phyloP scores from a whole-genome alignment of 225 moss, liverwort and hornwort genomes.

The Sphagnum contortum region DNA sequence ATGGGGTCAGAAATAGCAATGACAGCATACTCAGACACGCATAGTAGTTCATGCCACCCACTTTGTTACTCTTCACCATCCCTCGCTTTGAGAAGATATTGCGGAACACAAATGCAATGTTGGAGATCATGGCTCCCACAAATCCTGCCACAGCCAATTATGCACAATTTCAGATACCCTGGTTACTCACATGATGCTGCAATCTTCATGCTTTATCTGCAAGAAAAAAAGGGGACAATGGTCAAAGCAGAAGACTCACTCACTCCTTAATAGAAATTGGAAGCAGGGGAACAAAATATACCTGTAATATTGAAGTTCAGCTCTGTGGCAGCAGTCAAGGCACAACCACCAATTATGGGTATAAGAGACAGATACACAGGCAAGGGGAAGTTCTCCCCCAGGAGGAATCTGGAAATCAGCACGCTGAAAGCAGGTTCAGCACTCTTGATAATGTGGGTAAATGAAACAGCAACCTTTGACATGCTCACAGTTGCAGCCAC shows the following conservation, averaged over 20 bases:
- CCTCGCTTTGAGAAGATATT: constrained; percentile 9
- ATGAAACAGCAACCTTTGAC: constrained; percentile 31
- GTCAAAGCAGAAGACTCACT: not conserved
- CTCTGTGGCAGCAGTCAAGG: constrained; percentile 2
- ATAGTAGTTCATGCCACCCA: constrained; percentile 7
- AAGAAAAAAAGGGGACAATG: too few species aligned
- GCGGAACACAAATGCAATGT: constrained; percentile 7
- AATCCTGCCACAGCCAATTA: constrained; percentile 54
- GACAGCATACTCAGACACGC: constrained; percentile 4
- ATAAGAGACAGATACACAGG: constrained; percentile 6
- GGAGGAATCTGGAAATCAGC: not conserved
- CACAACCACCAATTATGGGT: constrained; percentile 3
- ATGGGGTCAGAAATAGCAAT: not conserved
- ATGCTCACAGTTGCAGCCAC: constrained; percentile 97
- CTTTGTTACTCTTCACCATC: constrained; percentile 4
- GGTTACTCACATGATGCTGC: not conserved
- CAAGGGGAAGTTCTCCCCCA: constrained; percentile 3
- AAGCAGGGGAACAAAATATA: not conserved
- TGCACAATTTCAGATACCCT: constrained; percentile 7
- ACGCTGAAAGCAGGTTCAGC: constrained; percentile 10
- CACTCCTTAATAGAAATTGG: not conserved
- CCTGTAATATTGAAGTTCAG: constrained; percentile 6
- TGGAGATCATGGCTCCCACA: constrained; percentile 37
- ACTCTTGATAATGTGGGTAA: constrained; percentile 10
- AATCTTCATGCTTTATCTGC: too few species aligned